Evolutionary conservation across 73 alveolate genomes (phyloP).

Genomic region (Blepharisma japonicum): DNA sequence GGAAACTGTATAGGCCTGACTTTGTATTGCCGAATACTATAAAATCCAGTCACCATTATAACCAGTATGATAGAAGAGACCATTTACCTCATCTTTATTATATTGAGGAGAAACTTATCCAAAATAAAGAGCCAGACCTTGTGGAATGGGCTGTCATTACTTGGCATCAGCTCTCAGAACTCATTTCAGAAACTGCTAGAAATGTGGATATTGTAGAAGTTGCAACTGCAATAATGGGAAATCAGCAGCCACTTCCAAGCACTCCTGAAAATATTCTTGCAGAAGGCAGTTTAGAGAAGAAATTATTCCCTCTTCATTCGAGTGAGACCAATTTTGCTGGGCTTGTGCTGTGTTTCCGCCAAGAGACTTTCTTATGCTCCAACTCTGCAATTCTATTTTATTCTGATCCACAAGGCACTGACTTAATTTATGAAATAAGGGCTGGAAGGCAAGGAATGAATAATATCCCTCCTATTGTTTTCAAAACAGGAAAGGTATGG

Average conservation of each 20-base stretch:
- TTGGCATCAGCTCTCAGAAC: conserved; percentile 52
- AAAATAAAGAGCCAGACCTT: not conserved
- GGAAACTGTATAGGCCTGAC: conserved; percentile 26
- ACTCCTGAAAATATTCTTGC: conserved; percentile 33
- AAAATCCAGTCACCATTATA: not conserved
- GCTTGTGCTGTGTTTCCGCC: conserved; percentile 62
- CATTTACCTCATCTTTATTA: not conserved
- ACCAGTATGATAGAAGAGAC: not conserved
- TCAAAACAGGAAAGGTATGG: conserved; percentile 63
- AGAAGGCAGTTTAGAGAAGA: conserved; percentile 27
- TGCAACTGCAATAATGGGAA: conserved; percentile 19
- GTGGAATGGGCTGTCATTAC: conserved; percentile 43
- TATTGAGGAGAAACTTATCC: not conserved
- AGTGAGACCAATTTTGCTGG: conserved; percentile 46
- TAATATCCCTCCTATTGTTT: conserved; percentile 59
- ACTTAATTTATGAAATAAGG: conserved; percentile 58
- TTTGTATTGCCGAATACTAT: not conserved
- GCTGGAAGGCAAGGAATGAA: conserved; percentile 59
- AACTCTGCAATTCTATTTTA: conserved; percentile 71
- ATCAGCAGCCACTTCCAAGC: conserved; percentile 12
- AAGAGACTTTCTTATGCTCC: conserved; percentile 63
- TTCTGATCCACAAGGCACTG: conserved; percentile 71
- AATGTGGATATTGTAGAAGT: conserved; percentile 46
- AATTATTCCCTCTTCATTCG: conserved; percentile 51
- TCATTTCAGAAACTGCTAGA: conserved; percentile 32